These are phyloP conservation scores for Cryphonectria naterciae DNA, from an alignment of 2,329 filamentous ascomycete species.

Conservation along the genomic window DNA sequence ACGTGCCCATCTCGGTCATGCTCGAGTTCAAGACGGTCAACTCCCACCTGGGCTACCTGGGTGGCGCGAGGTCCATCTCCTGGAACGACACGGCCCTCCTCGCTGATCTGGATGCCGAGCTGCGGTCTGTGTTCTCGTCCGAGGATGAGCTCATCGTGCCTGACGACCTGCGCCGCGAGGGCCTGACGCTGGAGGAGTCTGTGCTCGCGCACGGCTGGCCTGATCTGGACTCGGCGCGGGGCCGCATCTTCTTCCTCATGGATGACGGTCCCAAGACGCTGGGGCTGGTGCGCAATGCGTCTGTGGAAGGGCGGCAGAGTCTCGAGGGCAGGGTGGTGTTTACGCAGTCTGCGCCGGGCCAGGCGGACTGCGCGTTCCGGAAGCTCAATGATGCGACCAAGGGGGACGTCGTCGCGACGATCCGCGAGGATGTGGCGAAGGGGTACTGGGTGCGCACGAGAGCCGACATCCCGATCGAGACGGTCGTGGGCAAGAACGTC, in stretches of 20 bases:
- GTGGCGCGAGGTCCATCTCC: conserved; percentile 44
- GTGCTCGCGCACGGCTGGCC: conserved; percentile 54
- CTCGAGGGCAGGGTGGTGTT: conserved; percentile 52
- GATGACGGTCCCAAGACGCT: conserved; percentile 48
- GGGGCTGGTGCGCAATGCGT: conserved; percentile 43
- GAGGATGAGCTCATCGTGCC: conserved; percentile 48
- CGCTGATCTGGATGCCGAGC: conserved; percentile 50
- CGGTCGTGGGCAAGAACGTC: conserved; percentile 45
- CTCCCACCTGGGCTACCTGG: conserved; percentile 33
- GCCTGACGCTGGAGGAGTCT: conserved; percentile 50
- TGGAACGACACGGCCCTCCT: conserved; percentile 49
- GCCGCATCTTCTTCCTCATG: conserved; percentile 54
- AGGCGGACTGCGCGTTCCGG: conserved; percentile 51
- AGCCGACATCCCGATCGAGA: conserved; percentile 50
- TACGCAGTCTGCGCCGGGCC: conserved; percentile 51
- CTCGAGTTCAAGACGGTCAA: conserved; percentile 51
- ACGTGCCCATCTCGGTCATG: conserved; percentile 53
- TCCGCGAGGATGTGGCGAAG: conserved; percentile 48
- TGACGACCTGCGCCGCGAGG: conserved; percentile 47
- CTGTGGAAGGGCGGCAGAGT: conserved; percentile 39
- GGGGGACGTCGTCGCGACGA: conserved; percentile 42
- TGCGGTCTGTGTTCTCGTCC: conserved; percentile 46
- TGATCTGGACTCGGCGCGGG: conserved; percentile 46
- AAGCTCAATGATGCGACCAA: conserved; percentile 50
- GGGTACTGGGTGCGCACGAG: conserved; percentile 55